These are phyloP conservation scores for Schwanniomyces vanrijiae DNA, from an alignment of 805 yeast species.

Conservation along the genomic window DNA sequence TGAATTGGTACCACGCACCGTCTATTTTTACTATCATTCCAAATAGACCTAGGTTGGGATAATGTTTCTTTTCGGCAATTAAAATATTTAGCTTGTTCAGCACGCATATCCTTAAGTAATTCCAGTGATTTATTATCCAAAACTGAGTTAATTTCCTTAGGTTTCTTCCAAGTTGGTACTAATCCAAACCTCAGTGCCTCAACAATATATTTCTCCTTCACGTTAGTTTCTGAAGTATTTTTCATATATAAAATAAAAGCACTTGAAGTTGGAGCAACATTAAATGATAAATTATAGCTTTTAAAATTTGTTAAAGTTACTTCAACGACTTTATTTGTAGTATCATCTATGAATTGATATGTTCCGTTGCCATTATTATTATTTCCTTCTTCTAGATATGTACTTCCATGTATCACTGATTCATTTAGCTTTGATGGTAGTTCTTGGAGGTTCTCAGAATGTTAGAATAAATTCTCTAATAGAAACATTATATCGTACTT, in stretches of 20 bases:
- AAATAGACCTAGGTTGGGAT: constrained; percentile 45
- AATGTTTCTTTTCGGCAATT: constrained; percentile 75
- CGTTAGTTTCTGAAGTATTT: constrained; percentile 4
- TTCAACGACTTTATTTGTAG: constrained; percentile 3
- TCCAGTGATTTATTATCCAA: constrained; percentile 14
- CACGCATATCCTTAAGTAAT: constrained; percentile 31
- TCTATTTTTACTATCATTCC: constrained; percentile 49
- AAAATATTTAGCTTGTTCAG: constrained; percentile 52
- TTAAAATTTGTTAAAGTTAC: neutral
- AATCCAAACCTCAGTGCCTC: constrained; percentile 80
- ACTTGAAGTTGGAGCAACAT: constrained; percentile 59
- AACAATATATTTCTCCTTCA: constrained; percentile 17
- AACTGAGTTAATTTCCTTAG: constrained; percentile 31
- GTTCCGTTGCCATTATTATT: neutral
- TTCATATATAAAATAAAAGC: constrained; percentile 42
- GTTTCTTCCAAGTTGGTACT: constrained; percentile 65
- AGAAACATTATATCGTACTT: constrained; percentile 13
- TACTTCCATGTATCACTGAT: neutral
- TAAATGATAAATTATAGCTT: constrained; percentile 42
- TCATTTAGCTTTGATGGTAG: constrained; percentile 28
- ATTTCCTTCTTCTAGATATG: neutral
- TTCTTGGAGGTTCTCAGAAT: constrained; percentile 19
- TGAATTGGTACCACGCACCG: constrained; percentile 77
- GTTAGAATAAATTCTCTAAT: neutral
- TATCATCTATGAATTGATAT: neutral